These are phyloP conservation scores for Phytophthora pluvialis DNA, from an alignment of 352 stramenopile genomes.

Conservation along the genomic window DNA sequence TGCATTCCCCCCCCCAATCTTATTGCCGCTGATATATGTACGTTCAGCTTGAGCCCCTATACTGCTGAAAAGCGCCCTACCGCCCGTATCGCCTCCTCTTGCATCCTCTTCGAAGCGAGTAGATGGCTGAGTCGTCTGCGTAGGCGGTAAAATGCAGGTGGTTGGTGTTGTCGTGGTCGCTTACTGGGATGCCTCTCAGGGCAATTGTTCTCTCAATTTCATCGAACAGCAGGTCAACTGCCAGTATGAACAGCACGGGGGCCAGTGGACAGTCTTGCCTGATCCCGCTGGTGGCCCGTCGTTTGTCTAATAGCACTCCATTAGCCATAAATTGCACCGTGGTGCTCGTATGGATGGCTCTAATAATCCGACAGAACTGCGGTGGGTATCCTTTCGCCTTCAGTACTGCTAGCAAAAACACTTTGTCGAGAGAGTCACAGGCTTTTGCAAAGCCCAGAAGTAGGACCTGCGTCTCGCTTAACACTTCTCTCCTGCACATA, in stretches of 20 bases:
- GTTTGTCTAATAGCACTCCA: not conserved
- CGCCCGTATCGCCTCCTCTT: not conserved
- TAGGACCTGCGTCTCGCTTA: not conserved
- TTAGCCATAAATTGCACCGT: slow-evolving; percentile 11
- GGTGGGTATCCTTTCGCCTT: too few species aligned
- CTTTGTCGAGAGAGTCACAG: too few species aligned
- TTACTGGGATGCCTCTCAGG: not conserved
- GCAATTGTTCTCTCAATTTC: not conserved
- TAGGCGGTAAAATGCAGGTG: not conserved
- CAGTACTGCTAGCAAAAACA: too few species aligned
- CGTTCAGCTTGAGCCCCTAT: not conserved
- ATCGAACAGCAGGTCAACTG: slow-evolving; percentile 1
- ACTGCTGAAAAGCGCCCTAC: not conserved
- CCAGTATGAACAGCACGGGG: slow-evolving; percentile 1
- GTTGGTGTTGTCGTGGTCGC: too few species aligned
- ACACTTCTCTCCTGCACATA: too few species aligned
- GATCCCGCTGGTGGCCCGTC: not conserved
- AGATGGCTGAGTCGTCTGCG: slow-evolving; percentile 11
- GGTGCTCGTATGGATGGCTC: not conserved
- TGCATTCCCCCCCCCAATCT: too few species aligned
- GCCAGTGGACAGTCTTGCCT: slow-evolving; percentile 11
- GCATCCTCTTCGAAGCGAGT: not conserved
- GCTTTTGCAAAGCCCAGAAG: not conserved
- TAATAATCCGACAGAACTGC: not conserved
- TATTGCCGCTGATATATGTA: not conserved